Base-by-base conservation (phyloP, 169 alveolate genomes). In the Ichthyophthirius multifiliis region DNA sequence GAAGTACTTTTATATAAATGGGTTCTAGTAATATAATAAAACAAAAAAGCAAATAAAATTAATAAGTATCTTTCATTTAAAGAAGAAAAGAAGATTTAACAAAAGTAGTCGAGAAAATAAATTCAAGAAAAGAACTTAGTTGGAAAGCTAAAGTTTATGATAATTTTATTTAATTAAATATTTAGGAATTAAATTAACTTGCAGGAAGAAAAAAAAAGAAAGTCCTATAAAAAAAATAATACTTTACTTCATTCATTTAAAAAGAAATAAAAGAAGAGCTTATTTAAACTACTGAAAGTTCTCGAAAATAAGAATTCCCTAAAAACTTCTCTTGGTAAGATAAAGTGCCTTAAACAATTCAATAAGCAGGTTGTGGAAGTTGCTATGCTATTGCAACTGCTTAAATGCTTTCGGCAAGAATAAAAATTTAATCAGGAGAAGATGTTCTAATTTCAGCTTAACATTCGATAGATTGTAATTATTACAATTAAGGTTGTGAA, bases 401-500 rank as follows among this genome's bases (percentile, higher is more conserved):
- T 79, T 48, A 82, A 10, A 87, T 87, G 92, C 75, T 87, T 16
- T 63, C 87, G 0, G 86, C 84, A 12, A 79, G 90, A 45, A 23
- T 43, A 15, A 47, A 64, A 32, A 84, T 78, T 23, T n/a, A 76
- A 7, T 47, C 35, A 7, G 10, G 27, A 10, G 67, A 45, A 6
- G 16, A 45, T 4, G 46, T 41, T 13, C 7, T 7, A 41, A 41
- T 41, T 9, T 41, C 46, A n/a, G 75, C 83, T 5, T 47, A 76
- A 23, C 13, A 55, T 55, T 84, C 92, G 3, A 64, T 87, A 43
- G 83, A 73, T 39, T 87, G 92, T 37, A 75, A 81, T 35, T 86
- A 76, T 73, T 87, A 82, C 71, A 82, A 82, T 43, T 84, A 87
- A 71, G 92, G 92, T 41, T 87, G 92, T 46, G 67, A 86, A 13